These are phyloP conservation scores for Ophiostoma sp. DNA, from an alignment of 2,329 filamentous ascomycete genomes.

Conservation along the genomic window DNA sequence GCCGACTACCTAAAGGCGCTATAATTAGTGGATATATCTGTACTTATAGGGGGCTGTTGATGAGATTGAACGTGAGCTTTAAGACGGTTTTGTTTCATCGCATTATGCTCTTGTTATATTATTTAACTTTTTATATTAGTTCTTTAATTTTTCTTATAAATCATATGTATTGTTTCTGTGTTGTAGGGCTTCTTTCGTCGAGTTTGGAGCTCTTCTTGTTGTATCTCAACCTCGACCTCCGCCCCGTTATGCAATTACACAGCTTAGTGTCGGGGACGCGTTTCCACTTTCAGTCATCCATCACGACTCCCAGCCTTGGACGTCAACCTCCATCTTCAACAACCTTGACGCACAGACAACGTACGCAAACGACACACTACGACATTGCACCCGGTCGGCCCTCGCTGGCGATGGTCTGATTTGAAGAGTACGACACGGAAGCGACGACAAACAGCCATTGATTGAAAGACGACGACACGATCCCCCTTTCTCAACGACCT, in stretches of 20 bases:
- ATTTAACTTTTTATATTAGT: too few species aligned
- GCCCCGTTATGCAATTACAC: conserved; percentile 14
- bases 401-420: conserved; percentile 26
- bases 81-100: neutral
- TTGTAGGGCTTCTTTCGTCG: neutral
- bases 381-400: conserved; percentile 17
- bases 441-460: neutral
- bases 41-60: neutral
- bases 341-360: neutral
- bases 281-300: conserved; percentile 8
- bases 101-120: neutral
- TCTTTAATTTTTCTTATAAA: neutral
- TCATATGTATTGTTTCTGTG: neutral
- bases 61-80: neutral
- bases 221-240: neutral
- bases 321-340: neutral
- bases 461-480: neutral
- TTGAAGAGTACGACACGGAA: neutral
- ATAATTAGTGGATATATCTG: neutral
- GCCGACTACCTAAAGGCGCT: neutral
- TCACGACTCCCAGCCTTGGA: neutral
- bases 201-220: neutral
- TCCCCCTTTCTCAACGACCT: neutral
- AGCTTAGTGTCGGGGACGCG: neutral
- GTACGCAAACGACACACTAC: neutral